A percentile compares a stretch with the other conserved stretches of the same genome.
Evolutionary conservation across 176 grass and related monocot species (phyloP).

Genomic region (Oryza nivara): DNA sequence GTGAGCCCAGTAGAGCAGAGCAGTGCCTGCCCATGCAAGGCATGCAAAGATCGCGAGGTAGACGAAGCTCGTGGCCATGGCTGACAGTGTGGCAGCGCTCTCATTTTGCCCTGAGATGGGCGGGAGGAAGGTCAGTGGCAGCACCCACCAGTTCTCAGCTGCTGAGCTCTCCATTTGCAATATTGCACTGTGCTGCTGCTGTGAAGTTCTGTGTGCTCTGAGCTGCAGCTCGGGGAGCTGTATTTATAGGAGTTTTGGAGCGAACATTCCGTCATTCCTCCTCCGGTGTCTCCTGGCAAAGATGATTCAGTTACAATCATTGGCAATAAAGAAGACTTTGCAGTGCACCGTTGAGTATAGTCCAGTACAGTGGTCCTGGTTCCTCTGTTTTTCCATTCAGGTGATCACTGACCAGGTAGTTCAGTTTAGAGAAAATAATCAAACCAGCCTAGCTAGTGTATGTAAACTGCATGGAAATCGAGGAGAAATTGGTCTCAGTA

Average conservation of each 20-base stretch:
- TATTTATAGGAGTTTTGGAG: slow-evolving; percentile 48
- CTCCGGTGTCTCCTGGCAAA: slow-evolving; percentile 3
- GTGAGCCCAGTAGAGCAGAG: slow-evolving; percentile 70
- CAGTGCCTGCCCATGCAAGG: slow-evolving; percentile 56
- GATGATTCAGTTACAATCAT: slow-evolving; percentile 41
- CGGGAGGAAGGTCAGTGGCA: slow-evolving; percentile 57
- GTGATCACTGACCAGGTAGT: not conserved
- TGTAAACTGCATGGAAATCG: not conserved
- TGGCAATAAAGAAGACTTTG: slow-evolving; percentile 30
- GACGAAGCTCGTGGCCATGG: slow-evolving; percentile 44
- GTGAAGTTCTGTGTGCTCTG: not conserved
- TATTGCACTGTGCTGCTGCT: not conserved
- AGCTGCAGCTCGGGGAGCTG: not conserved
- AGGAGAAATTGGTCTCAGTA: not conserved
- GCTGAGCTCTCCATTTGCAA: slow-evolving; percentile 56
- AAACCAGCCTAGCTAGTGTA: no score
- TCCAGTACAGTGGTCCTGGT: not conserved
- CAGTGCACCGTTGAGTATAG: not conserved
- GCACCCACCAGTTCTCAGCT: slow-evolving; percentile 64
- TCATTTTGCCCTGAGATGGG: slow-evolving; percentile 34
- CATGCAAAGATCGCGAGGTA: slow-evolving; percentile 49
- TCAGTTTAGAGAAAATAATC: not conserved
- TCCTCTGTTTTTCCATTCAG: not conserved
- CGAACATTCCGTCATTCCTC: slow-evolving; percentile 15
- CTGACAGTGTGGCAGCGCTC: not conserved